Conservation (phyloP, 1,139 yeast genomes). For the Suhomyces terraborum region DNA sequence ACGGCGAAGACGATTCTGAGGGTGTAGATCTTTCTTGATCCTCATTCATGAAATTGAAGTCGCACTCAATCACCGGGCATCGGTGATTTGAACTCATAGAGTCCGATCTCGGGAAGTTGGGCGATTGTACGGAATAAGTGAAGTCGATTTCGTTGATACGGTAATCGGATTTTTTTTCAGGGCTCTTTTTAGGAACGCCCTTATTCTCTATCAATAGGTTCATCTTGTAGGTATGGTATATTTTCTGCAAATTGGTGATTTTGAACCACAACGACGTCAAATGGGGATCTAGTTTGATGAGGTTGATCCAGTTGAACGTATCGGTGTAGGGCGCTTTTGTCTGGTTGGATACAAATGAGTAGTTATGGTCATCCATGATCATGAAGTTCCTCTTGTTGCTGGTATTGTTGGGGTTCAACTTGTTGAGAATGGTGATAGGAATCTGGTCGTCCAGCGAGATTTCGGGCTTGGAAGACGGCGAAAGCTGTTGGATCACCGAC, state of each 20-base stretch:
- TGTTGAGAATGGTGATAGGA: constrained; percentile 22
- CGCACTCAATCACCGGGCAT: constrained; percentile 48
- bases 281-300: constrained; percentile 45
- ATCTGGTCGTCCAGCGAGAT: constrained; percentile 5
- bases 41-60: constrained; percentile 40
- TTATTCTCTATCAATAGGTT: constrained; percentile 20
- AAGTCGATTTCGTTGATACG: constrained; percentile 30
- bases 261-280: constrained; percentile 45
- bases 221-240: constrained; percentile 43
- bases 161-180: constrained; percentile 16
- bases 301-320: constrained; percentile 44
- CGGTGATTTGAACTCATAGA: constrained; percentile 16
- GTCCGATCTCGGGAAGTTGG: constrained; percentile 5
- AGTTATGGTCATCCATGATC: constrained; percentile 23
- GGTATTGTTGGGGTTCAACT: constrained; percentile 20
- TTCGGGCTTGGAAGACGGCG: constrained; percentile 15
- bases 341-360: constrained; percentile 16
- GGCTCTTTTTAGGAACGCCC: constrained; percentile 5
- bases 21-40: constrained; percentile 16
- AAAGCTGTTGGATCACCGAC: constrained; percentile 31
- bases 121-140: constrained; percentile 23
- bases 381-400: constrained; percentile 21
- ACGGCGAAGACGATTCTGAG: constrained; percentile 10
- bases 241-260: constrained; percentile 44
- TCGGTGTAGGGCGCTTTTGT: constrained; percentile 18